Base-by-base conservation (phyloP, 2,329 filamentous ascomycete species). In the Colletotrichum lindemuthianum region DNA sequence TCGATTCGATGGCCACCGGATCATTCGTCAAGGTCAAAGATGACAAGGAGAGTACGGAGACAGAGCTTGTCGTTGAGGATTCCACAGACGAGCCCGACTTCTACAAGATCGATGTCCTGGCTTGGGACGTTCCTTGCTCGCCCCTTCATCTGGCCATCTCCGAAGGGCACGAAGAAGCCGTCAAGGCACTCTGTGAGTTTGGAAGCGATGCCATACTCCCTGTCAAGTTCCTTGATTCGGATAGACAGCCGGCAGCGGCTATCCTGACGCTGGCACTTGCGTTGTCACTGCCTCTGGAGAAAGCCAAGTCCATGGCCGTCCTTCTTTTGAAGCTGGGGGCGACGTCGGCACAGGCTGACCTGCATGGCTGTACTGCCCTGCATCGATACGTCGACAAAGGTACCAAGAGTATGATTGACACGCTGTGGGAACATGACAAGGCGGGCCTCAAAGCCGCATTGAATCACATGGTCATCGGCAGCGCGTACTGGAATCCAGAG, bases 91-190 rank as follows among this genome's bases (percentile, higher is more conserved):
- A 91, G 16, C 92, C 92, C 1, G 92, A 97, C 75, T 85, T 94
- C 56, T 95, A 91, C 74, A 88, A 96, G 69, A 84, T 94, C 65
- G 89, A 96, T 68, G 85, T 90, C 1, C 73, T 91, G n/a, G 87
- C 92, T 1, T 97, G 93, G 93, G 92, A 96, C 70, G 85, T 83
- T 6, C 87, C 89, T 5, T 86, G 88, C 61, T 91, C 90, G 11
- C 88, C 93, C 2, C 81, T 96, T 6, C 93, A 97, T 74, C 83
- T 93, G 34, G 93, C 93, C 8, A 93, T 96, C 65, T 74, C 92
- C 2, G 86, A 87, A 65, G 92, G 92, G 0, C 89, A 95, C 68
- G 79, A 85, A 33, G 84, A 90, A 4, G 85, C 88, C 10, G 91
- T 95, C 12, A 86, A 89, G 61, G 75, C 87, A 32, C 84, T 97